phyloP scores from a whole-genome alignment of 352 stramenopile species.

The Pythium volutum region DNA sequence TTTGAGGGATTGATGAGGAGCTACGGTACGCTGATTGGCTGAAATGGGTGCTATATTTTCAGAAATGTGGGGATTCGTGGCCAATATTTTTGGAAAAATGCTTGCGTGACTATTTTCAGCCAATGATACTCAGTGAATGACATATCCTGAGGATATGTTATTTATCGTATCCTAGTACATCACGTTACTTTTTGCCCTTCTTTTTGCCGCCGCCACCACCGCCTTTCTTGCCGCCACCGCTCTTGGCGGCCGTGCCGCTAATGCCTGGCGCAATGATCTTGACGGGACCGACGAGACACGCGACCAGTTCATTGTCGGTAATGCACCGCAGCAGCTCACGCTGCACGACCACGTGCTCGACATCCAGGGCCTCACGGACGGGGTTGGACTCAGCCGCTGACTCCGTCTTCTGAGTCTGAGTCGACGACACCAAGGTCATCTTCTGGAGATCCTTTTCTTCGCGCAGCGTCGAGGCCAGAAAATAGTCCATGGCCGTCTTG shows the following conservation, averaged over 20 bases:
- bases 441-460: constrained; percentile 52
- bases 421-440: constrained; percentile 5
- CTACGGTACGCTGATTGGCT: constrained; percentile 3
- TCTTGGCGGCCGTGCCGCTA: constrained; percentile 26
- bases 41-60: too few relatives aligned
- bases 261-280: constrained; percentile 84
- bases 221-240: constrained; percentile 35
- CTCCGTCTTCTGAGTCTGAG: not conserved
- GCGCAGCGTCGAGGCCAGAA: constrained; percentile 67
- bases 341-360: constrained; percentile 70
- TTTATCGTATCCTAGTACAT: constrained; percentile 10
- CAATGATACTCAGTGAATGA: too few relatives aligned
- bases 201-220: constrained; percentile 30
- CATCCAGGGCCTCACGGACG: constrained; percentile 37
- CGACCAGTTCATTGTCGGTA: constrained; percentile 85
- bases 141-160: too few relatives aligned
- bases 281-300: constrained; percentile 89
- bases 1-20: not conserved
- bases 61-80: too few relatives aligned
- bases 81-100: too few relatives aligned
- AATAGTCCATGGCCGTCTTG: constrained; percentile 86
- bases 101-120: too few relatives aligned
- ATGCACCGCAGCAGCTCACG: constrained; percentile 89
- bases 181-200: constrained; percentile 17
- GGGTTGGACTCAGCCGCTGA: constrained; percentile 2